Conservation (phyloP, 2,329 filamentous ascomycete species). For the Parasarocladium wereldwijsianum region DNA sequence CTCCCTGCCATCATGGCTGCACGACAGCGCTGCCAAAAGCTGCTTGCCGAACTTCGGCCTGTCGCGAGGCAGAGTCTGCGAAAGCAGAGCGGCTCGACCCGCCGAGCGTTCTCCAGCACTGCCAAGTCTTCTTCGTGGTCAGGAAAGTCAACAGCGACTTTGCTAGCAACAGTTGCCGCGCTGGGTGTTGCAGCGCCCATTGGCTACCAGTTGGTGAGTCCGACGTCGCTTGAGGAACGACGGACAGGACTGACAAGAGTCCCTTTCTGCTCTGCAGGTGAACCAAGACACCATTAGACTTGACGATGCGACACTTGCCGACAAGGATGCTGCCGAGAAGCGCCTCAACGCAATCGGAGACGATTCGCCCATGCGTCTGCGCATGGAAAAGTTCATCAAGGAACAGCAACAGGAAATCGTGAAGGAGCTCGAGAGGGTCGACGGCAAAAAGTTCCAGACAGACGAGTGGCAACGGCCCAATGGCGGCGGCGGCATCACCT, state of each 20-base stretch:
- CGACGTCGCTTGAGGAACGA: no score
- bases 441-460: constrained; percentile 65
- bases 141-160: no score
- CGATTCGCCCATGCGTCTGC: constrained; percentile 84
- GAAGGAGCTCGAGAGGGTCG: constrained; percentile 64
- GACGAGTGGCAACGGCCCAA: constrained; percentile 82
- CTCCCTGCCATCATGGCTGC: constrained; percentile 3
- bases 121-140: no score
- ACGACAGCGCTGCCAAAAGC: constrained; percentile 1
- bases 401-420: constrained; percentile 84
- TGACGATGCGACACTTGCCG: constrained; percentile 61
- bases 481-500: constrained; percentile 86
- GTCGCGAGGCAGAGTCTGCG: no score
- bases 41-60: constrained; percentile 1
- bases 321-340: constrained; percentile 70
- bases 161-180: constrained; percentile 26
- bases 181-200: constrained; percentile 36
- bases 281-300: no score
- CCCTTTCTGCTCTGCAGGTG: no score
- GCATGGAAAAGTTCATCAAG: constrained; percentile 95
- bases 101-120: constrained; percentile 1
- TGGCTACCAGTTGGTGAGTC: constrained; percentile 43
- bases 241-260: no score
- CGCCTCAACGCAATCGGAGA: constrained; percentile 52
- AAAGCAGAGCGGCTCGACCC: neutral